phyloP scores from a whole-genome alignment of 352 stramenopile species.

The Globisporangium spiculum region DNA sequence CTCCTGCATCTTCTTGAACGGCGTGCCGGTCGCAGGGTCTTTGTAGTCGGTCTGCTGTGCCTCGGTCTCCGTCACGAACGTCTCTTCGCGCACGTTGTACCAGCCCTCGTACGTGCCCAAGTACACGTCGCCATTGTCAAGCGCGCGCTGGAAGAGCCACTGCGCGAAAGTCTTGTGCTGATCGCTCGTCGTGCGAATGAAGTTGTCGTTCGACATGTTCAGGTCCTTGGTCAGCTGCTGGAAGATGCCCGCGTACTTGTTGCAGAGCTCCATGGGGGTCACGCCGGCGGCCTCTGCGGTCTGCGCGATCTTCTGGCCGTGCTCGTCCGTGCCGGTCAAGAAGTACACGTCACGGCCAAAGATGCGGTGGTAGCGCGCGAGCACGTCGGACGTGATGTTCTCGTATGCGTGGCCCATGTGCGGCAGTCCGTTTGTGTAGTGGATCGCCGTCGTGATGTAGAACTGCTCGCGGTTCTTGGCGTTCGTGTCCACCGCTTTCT shows the following conservation, averaged over 20 bases:
- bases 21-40: conserved; percentile 89
- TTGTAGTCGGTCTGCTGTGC: conserved; percentile 95
- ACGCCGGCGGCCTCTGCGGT: conserved; percentile 91
- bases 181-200: conserved; percentile 95
- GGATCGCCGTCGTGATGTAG: conserved; percentile 99
- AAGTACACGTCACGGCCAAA: conserved; percentile 86
- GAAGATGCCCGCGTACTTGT: conserved; percentile 92
- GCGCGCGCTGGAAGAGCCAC: conserved; percentile 92
- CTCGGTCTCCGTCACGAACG: conserved; percentile 98
- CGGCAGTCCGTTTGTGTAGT: conserved; percentile 97
- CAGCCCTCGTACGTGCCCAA: conserved; percentile 96
- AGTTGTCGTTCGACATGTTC: conserved; percentile 88
- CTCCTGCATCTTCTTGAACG: conserved; percentile 97
- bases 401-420: conserved; percentile 99
- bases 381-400: conserved; percentile 95
- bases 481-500: conserved; percentile 37
- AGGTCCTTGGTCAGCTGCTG: conserved; percentile 84
- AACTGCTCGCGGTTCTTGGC: conserved; percentile 74
- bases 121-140: conserved; percentile 95
- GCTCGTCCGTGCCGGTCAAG: conserved; percentile 94
- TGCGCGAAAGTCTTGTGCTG: conserved; percentile 94
- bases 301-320: conserved; percentile 99
- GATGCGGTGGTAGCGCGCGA: conserved; percentile 93
- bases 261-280: conserved; percentile 93
- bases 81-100: conserved; percentile 99